Conservation (phyloP, 1,284 basidiomycete genomes). For the Coriolopsis trogii region DNA sequence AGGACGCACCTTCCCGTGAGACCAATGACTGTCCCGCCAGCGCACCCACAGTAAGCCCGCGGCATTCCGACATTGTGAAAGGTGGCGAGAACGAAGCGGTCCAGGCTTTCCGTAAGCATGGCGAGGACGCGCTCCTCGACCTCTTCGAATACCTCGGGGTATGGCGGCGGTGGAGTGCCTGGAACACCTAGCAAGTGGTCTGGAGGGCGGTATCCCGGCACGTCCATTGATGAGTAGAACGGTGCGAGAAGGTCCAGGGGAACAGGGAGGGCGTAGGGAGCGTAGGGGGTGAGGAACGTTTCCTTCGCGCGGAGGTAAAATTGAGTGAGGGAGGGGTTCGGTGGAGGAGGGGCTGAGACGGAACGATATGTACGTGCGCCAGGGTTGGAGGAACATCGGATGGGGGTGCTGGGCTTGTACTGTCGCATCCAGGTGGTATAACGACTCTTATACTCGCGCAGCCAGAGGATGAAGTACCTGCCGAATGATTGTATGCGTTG, state of each 20-base stretch:
- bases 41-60: conserved; percentile 68
- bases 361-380: conserved; percentile 35
- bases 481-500: conserved; percentile 3
- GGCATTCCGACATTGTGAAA: conserved; percentile 77
- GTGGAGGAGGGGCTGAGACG: conserved; percentile 25
- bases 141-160: conserved; percentile 63
- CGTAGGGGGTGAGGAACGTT: conserved; percentile 72
- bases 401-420: conserved; percentile 35
- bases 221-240: conserved; percentile 38
- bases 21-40: conserved; percentile 52
- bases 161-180: conserved; percentile 37
- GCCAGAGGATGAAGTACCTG: conserved; percentile 77
- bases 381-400: conserved; percentile 16
- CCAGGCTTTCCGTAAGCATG: conserved; percentile 65
- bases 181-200: conserved; percentile 12
- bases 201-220: conserved; percentile 3
- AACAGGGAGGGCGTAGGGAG: conserved; percentile 71
- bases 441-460: conserved; percentile 63
- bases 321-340: conserved; percentile 54
- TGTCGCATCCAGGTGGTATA: conserved; percentile 63
- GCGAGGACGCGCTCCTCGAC: conserved; percentile 57
- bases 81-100: conserved; percentile 69
- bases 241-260: conserved; percentile 65
- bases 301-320: conserved; percentile 77
- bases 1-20: conserved; percentile 31